These are phyloP conservation scores for Aspergillus ochraceoroseus DNA, from an alignment of 2,329 filamentous ascomycete genomes.

Conservation along the genomic window DNA sequence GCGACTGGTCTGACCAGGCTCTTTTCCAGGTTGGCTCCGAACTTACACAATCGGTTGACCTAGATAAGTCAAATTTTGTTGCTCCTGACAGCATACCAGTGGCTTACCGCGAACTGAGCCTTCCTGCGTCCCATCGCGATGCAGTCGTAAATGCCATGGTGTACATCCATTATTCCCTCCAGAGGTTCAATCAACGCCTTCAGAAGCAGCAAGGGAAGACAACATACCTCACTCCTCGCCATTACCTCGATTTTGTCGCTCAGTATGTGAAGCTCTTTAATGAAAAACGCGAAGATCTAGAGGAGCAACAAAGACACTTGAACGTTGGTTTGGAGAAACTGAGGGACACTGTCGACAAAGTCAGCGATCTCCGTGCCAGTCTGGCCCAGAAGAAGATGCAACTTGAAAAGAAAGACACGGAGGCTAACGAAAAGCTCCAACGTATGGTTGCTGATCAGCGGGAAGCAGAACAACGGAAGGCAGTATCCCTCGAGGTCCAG, in stretches of 20 bases:
- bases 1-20: conserved; percentile 98
- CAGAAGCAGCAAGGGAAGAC: conserved; percentile 86
- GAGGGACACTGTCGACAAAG: conserved; percentile 93
- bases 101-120: conserved; percentile 75
- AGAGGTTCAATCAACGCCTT: conserved; percentile 80
- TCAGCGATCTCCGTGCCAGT: conserved; percentile 82
- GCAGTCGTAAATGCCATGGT: conserved; percentile 98
- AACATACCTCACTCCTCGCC: conserved; percentile 89
- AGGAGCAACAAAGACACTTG: conserved; percentile 96
- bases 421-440: conserved; percentile 95
- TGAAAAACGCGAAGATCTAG: conserved; percentile 95
- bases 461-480: conserved; percentile 87
- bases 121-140: conserved; percentile 87
- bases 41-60: conserved; percentile 90
- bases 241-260: conserved; percentile 96
- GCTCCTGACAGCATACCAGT: conserved; percentile 90
- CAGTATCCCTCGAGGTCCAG: conserved; percentile 82
- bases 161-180: conserved; percentile 92
- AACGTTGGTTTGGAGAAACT: conserved; percentile 98
- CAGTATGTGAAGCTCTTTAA: conserved; percentile 97
- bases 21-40: conserved; percentile 96
- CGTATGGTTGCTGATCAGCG: conserved; percentile 95
- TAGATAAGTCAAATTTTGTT: conserved; percentile 79
- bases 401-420: conserved; percentile 85
- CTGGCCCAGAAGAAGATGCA: conserved; percentile 92